These are phyloP conservation scores for Acacia pycnantha DNA, from an alignment of 331 rosid species.

Conservation along the genomic window DNA sequence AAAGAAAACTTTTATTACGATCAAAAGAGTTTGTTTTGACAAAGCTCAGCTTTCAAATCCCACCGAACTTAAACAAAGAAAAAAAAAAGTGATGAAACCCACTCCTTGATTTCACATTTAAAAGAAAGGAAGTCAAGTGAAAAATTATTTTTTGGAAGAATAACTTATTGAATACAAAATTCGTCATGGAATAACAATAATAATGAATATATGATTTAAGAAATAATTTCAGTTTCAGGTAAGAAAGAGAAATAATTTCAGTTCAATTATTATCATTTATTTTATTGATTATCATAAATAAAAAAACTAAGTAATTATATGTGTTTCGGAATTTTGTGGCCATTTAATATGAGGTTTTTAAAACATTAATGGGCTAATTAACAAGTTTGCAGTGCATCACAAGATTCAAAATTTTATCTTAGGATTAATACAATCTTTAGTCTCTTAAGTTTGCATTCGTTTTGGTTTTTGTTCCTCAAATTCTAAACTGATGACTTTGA, in stretches of 20 bases:
- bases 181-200: background rate
- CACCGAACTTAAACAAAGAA: background rate
- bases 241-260: too few relatives aligned
- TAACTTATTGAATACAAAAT: background rate
- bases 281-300: background rate
- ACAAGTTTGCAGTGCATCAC: too few relatives aligned
- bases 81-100: background rate
- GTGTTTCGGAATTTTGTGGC: background rate
- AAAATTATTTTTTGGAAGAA: background rate
- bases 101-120: background rate
- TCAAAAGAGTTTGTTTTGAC: background rate
- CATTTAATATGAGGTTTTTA: background rate
- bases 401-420: background rate
- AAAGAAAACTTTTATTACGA: too few relatives aligned
- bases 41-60: slow-evolving; percentile 15
- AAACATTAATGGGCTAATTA: background rate
- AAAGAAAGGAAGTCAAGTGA: background rate
- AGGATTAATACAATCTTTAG: too few relatives aligned
- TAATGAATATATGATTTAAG: background rate
- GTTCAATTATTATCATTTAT: background rate
- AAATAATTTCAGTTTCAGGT: background rate
- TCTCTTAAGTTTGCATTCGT: too few relatives aligned
- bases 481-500: too few relatives aligned
- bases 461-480: too few relatives aligned
- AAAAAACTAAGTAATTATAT: background rate